Conservation (phyloP, 257 asterid genomes). For the Nicotiana tomentosiformis region DNA sequence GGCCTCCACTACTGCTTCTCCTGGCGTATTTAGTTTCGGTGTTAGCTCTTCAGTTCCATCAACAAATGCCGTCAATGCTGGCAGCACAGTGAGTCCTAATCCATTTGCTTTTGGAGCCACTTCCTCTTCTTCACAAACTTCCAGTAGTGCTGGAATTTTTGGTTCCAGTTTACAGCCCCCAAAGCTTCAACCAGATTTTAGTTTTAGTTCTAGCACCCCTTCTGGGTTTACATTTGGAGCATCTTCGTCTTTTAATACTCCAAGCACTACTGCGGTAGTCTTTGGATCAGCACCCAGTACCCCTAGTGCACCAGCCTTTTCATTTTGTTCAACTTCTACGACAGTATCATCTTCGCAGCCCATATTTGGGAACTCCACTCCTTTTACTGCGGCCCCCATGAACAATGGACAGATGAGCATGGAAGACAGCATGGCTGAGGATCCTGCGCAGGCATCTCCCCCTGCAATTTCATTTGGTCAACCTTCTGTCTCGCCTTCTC, state of each 20-base stretch:
- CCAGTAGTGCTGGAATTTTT: conserved; percentile 9
- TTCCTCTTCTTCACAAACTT: background rate
- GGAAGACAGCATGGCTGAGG: conserved; percentile 95
- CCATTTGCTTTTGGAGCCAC: conserved; percentile 18
- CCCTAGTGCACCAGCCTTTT: conserved; percentile 27
- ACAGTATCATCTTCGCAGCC: conserved; percentile 8
- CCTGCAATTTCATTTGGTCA: conserved; percentile 43
- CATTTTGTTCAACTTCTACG: conserved; percentile 33
- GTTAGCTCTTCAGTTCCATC: conserved; percentile 40
- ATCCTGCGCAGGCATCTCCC: conserved; percentile 53
- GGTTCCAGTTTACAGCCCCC: conserved; percentile 43
- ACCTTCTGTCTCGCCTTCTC: conserved; percentile 37
- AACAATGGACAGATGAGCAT: conserved; percentile 60
- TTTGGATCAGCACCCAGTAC: conserved; percentile 36
- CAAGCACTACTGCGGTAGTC: conserved; percentile 22
- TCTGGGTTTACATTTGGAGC: conserved; percentile 47
- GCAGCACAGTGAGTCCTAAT: conserved; percentile 23
- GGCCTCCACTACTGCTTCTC: conserved; percentile 30
- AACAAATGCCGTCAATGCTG: conserved; percentile 25
- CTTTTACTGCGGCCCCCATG: conserved; percentile 35
- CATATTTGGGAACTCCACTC: conserved; percentile 23
- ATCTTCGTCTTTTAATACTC: conserved; percentile 29
- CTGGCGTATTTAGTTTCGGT: conserved; percentile 36
- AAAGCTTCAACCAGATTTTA: conserved; percentile 22
- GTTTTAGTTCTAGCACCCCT: conserved; percentile 40